These are phyloP conservation scores for Antonospora locustae DNA, from an alignment of 371 early-diverging fungal genomes.

Conservation along the genomic window DNA sequence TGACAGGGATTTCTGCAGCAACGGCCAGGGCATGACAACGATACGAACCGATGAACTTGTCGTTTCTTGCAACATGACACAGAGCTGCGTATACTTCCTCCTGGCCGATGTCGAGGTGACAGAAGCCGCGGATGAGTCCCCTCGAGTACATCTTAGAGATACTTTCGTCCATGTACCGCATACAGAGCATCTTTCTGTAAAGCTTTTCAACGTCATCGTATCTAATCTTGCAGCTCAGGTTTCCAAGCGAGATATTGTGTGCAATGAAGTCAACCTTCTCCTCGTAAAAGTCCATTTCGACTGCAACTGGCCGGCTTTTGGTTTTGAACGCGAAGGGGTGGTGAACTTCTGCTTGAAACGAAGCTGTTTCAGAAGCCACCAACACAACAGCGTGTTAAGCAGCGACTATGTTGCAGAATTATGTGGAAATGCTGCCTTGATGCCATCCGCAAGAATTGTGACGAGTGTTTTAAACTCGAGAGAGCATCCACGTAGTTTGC, in stretches of 20 bases:
- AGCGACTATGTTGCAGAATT: too few species aligned
- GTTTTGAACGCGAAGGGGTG: too few species aligned
- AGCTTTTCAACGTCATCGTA: constrained; percentile 17
- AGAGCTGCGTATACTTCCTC: constrained; percentile 90
- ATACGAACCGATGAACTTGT: constrained; percentile 87
- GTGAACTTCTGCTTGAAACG: too few species aligned
- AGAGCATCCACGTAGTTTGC: constrained; percentile 42
- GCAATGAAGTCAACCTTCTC: too few species aligned
- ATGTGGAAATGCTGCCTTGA: too few species aligned
- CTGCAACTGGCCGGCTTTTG: too few species aligned
- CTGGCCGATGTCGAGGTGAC: constrained; percentile 94
- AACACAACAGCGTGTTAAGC: too few species aligned
- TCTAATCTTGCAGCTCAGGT: too few species aligned
- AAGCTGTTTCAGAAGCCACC: too few species aligned
- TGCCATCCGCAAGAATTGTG: constrained; percentile 20
- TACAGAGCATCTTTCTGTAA: constrained; percentile 41
- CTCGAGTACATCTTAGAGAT: constrained; percentile 63
- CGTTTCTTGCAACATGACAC: constrained; percentile 71
- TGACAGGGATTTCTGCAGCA: constrained; percentile 64
- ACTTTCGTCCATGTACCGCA: constrained; percentile 36
- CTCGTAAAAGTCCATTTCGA: too few species aligned
- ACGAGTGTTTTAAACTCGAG: constrained; percentile 52
- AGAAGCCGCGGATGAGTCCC: constrained; percentile 89
- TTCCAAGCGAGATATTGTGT: too few species aligned
- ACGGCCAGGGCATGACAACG: constrained; percentile 93